phyloP scores from a whole-genome alignment of 352 stramenopile genomes.

The Pythium volutum region DNA sequence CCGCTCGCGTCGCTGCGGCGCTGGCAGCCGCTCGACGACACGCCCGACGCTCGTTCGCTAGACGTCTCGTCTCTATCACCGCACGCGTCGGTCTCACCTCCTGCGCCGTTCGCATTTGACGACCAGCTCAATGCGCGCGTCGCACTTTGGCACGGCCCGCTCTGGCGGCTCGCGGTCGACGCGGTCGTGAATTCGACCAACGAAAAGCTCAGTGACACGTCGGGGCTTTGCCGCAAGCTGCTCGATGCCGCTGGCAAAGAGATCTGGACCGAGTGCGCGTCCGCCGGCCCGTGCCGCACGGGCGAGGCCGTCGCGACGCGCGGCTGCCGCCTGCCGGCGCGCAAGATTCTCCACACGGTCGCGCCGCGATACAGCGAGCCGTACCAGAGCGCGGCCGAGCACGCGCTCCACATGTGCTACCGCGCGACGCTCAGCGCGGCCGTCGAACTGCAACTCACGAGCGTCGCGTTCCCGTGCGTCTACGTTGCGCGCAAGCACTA shows the following conservation, averaged over 20 bases:
- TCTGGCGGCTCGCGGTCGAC: slow-evolving; percentile 59
- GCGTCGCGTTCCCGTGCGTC: slow-evolving; percentile 73
- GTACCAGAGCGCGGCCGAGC: slow-evolving; percentile 77
- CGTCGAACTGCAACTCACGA: slow-evolving; percentile 60
- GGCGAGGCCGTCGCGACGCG: slow-evolving; percentile 81
- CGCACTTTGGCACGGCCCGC: slow-evolving; percentile 49
- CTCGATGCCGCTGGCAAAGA: slow-evolving; percentile 66
- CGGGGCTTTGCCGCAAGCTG: slow-evolving; percentile 57
- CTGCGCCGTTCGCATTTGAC: slow-evolving; percentile 9
- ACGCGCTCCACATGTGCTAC: slow-evolving; percentile 82
- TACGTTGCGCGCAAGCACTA: slow-evolving; percentile 76
- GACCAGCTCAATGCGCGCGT: slow-evolving; percentile 45
- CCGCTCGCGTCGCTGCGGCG: slow-evolving; percentile 8
- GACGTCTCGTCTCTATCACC: neutral
- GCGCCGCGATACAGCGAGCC: slow-evolving; percentile 77
- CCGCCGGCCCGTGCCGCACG: slow-evolving; percentile 61
- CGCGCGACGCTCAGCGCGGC: slow-evolving; percentile 54
- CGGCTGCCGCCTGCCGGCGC: slow-evolving; percentile 64
- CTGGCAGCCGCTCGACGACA: slow-evolving; percentile 9
- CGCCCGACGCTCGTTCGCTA: neutral
- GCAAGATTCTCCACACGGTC: slow-evolving; percentile 79
- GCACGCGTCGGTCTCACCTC: too few species aligned
- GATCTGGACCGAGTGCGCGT: slow-evolving; percentile 71
- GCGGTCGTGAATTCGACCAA: slow-evolving; percentile 82
- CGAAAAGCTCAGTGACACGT: slow-evolving; percentile 61